These are phyloP conservation scores for Curvularia spicifera DNA, from an alignment of 2,329 filamentous ascomycete genomes.

Conservation along the genomic window DNA sequence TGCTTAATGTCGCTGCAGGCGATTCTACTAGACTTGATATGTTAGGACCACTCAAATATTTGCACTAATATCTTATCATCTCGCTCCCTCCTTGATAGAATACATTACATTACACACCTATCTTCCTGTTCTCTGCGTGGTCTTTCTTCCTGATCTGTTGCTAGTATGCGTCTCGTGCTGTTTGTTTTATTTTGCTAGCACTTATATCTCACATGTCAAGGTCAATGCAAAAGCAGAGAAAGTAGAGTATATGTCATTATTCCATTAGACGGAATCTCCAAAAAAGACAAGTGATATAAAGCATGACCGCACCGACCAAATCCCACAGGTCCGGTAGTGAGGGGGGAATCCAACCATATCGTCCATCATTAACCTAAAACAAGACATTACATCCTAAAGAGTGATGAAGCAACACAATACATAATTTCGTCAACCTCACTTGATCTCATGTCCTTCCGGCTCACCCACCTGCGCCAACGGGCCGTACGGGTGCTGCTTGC, in stretches of 20 bases:
- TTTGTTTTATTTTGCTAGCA: neutral
- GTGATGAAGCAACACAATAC: neutral
- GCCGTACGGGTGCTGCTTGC: slow-evolving; percentile 42
- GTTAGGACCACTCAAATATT: neutral
- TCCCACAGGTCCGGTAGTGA: neutral
- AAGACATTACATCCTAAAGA: no score
- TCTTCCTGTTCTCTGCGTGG: neutral
- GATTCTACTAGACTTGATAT: neutral
- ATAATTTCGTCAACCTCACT: neutral
- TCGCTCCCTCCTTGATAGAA: neutral
- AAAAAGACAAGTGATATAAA: neutral
- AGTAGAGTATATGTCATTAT: neutral
- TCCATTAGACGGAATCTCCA: neutral
- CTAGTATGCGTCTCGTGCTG: neutral
- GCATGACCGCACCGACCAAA: neutral
- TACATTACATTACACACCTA: neutral
- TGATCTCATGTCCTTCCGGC: slow-evolving; percentile 24
- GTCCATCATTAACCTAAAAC: no score
- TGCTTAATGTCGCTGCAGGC: neutral
- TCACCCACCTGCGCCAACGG: slow-evolving; percentile 37
- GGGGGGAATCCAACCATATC: neutral
- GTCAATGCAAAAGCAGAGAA: neutral
- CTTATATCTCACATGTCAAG: no score
- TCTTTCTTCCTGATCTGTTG: neutral
- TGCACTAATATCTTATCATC: neutral